Percentiles rank a stretch among this genome's conserved stretches.
Evolutionary conservation across 805 yeast species (phyloP).

Genomic region (Ogataea populi-albae): DNA sequence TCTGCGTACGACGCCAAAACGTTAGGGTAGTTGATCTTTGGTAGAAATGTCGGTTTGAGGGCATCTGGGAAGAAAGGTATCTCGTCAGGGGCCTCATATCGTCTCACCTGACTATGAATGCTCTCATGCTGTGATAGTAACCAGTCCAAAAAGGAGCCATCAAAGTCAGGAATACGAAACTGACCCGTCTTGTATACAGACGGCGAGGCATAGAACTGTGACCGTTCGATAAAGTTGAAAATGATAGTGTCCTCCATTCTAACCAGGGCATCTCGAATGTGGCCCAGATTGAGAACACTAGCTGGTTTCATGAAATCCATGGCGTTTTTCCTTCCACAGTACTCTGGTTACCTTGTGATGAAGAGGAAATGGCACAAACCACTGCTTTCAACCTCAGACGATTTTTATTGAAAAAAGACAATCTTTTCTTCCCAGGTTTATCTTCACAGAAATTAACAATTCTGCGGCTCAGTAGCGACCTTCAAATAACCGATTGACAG

Average conservation of each 20-base stretch:
- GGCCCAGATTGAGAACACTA: conserved; percentile 72
- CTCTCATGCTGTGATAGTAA: conserved; percentile 71
- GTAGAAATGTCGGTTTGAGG: conserved; percentile 66
- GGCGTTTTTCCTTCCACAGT: too few relatives aligned
- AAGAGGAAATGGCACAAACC: too few relatives aligned
- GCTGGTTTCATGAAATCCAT: conserved; percentile 88
- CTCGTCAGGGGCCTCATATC: conserved; percentile 95
- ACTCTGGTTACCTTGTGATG: neutral
- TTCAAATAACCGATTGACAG: conserved; percentile 3
- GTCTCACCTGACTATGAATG: conserved; percentile 73
- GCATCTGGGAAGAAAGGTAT: conserved; percentile 78
- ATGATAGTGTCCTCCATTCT: conserved; percentile 97
- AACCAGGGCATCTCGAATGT: conserved; percentile 80
- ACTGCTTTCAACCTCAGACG: too few relatives aligned
- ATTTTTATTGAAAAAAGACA: too few relatives aligned
- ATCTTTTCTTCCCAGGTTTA: too few relatives aligned
- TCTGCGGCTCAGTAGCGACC: too few relatives aligned
- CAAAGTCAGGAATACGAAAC: conserved; percentile 59
- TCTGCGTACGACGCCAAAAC: conserved; percentile 71
- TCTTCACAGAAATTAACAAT: too few relatives aligned
- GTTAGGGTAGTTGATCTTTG: conserved; percentile 74
- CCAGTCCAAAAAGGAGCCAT: conserved; percentile 87
- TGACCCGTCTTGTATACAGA: conserved; percentile 65
- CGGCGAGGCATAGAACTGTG: conserved; percentile 77
- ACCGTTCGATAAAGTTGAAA: conserved; percentile 87